A percentile compares a stretch with the other conserved stretches of the same genome.
phyloP scores from a whole-genome alignment of 768 basidiomycete genomes.

The Daedaleopsis sinensis region DNA sequence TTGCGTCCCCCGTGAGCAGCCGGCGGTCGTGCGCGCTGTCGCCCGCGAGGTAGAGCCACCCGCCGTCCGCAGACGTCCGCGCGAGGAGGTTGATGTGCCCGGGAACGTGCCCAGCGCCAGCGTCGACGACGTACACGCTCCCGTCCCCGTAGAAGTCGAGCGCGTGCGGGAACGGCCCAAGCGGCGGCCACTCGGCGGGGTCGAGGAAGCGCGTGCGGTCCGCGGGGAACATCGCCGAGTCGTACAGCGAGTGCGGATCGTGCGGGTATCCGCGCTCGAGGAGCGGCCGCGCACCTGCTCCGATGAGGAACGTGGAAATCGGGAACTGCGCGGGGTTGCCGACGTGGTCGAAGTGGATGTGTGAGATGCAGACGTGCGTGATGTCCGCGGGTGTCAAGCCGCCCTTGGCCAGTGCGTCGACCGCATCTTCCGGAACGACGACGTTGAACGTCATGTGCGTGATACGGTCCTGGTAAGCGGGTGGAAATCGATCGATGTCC shows the following conservation, averaged over 20 bases:
- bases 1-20: slow-evolving; percentile 30
- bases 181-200: slow-evolving; percentile 36
- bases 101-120: slow-evolving; percentile 50
- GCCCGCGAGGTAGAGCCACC: slow-evolving; percentile 40
- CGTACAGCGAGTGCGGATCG: slow-evolving; percentile 37
- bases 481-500: slow-evolving; percentile 32
- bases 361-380: slow-evolving; percentile 49
- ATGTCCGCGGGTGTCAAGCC: slow-evolving; percentile 47
- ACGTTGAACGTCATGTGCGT: slow-evolving; percentile 10
- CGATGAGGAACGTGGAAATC: slow-evolving; percentile 50
- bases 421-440: slow-evolving; percentile 33
- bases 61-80: slow-evolving; percentile 55
- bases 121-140: slow-evolving; percentile 57
- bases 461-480: not conserved
- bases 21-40: slow-evolving; percentile 19
- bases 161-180: slow-evolving; percentile 54
- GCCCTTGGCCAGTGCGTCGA: slow-evolving; percentile 53
- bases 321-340: slow-evolving; percentile 51
- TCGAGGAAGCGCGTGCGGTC: slow-evolving; percentile 28
- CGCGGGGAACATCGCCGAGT: slow-evolving; percentile 15
- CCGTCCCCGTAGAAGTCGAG: slow-evolving; percentile 62
- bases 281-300: slow-evolving; percentile 39
- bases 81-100: slow-evolving; percentile 60
- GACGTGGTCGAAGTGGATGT: slow-evolving; percentile 57
- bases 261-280: slow-evolving; percentile 46